Percentiles rank a stretch among this genome's conserved stretches.
These are phyloP conservation scores for Lachnum nothofagi DNA, from an alignment of 2,329 filamentous ascomycete species.

Conservation along the genomic window DNA sequence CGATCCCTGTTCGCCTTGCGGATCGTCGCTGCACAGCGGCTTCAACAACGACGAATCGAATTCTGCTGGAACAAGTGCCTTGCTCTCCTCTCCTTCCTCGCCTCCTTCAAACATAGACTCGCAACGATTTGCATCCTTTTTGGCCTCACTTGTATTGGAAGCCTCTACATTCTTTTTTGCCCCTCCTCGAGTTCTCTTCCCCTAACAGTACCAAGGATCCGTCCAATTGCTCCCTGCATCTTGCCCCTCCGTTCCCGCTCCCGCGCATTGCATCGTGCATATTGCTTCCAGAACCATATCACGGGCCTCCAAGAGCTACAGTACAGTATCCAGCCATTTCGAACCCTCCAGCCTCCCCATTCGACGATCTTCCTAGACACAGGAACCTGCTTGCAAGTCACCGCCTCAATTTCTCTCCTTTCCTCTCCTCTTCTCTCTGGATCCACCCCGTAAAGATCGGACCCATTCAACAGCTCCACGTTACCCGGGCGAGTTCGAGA, in stretches of 20 bases:
- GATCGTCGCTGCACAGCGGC: too few relatives aligned
- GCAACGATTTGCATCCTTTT: neutral
- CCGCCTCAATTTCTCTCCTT: constrained; percentile 5
- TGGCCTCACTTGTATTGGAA: neutral
- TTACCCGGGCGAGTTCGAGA: neutral
- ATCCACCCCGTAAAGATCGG: neutral
- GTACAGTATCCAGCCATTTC: too few relatives aligned
- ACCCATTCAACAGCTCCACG: neutral
- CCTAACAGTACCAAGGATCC: too few relatives aligned
- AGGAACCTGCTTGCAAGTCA: constrained; percentile 3
- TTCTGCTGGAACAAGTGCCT: too few relatives aligned
- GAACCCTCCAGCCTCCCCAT: too few relatives aligned
- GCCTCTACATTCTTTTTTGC: neutral
- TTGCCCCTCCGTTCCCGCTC: neutral
- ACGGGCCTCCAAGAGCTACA: neutral
- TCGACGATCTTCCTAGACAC: too few relatives aligned
- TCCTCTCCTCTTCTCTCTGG: neutral
- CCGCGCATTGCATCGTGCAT: neutral
- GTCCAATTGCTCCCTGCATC: neutral
- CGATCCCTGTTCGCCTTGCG: too few relatives aligned
- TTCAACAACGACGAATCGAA: too few relatives aligned
- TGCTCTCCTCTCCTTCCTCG: too few relatives aligned
- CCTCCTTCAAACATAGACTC: neutral
- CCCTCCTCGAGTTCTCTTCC: neutral
- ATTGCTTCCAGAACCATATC: neutral